A percentile compares a stretch with the other conserved stretches of the same genome.
These are phyloP conservation scores for Cicer judaicum DNA, from an alignment of 306 rosid species.

Conservation along the genomic window DNA sequence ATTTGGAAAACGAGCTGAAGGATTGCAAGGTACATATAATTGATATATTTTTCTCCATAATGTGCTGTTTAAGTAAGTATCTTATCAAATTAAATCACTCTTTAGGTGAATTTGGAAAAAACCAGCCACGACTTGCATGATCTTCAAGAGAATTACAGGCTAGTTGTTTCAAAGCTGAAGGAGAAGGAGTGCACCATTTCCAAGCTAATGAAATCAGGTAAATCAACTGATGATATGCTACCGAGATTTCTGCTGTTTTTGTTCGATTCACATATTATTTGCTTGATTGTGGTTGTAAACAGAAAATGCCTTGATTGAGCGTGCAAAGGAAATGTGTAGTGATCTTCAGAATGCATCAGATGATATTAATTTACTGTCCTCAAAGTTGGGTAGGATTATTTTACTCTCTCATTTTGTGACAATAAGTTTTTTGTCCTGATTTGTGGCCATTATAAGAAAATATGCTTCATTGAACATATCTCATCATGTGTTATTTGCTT, in stretches of 20 bases:
- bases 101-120: too few relatives aligned
- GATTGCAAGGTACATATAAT: too few relatives aligned
- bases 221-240: conserved; percentile 28
- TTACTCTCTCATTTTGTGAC: conserved; percentile 19
- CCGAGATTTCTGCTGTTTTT: too few relatives aligned
- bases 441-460: background rate
- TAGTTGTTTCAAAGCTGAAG: conserved; percentile 67
- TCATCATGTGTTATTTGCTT: background rate
- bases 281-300: conserved; percentile 40
- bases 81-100: too few relatives aligned
- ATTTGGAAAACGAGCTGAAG: too few relatives aligned
- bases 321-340: conserved; percentile 73
- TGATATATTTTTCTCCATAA: too few relatives aligned
- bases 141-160: too few relatives aligned
- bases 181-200: conserved; percentile 80
- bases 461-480: conserved; percentile 14
- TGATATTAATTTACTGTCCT: conserved; percentile 63
- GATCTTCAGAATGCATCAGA: conserved; percentile 79
- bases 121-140: too few relatives aligned
- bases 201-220: conserved; percentile 75
- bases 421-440: background rate
- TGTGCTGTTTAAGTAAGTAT: too few relatives aligned
- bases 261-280: conserved; percentile 35
- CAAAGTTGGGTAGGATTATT: conserved; percentile 66
- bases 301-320: conserved; percentile 76